A percentile compares a stretch with the other conserved stretches of the same genome.
Evolutionary conservation across 306 rosid genomes (phyloP).

Genomic region (Acacia melanoxylon): DNA sequence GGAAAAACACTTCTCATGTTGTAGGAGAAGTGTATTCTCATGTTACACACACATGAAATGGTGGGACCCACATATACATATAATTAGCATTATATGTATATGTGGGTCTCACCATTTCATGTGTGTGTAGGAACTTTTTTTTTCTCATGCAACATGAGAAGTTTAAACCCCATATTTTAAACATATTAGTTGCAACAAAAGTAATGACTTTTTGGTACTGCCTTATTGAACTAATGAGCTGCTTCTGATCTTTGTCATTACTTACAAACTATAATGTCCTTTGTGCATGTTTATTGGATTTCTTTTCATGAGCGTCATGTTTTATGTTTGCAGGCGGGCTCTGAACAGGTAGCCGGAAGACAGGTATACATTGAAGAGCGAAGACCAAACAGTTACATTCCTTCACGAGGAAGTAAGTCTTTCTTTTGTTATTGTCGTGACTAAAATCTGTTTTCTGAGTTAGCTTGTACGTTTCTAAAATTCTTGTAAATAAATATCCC

Average conservation of each 20-base stretch:
- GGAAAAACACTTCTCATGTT: too few species aligned
- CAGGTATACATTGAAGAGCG: conserved; percentile 93
- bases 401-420: conserved; percentile 77
- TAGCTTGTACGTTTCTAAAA: neutral
- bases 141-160: too few species aligned
- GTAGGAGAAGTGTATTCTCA: too few species aligned
- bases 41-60: too few species aligned
- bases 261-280: neutral
- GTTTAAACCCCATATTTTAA: too few species aligned
- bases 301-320: conserved; percentile 8
- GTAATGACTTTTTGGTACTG: neutral
- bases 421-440: neutral
- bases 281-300: neutral
- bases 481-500: neutral
- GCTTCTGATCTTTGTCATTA: neutral
- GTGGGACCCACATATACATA: too few species aligned
- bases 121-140: too few species aligned
- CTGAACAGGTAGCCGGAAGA: conserved; percentile 78
- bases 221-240: neutral
- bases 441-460: neutral
- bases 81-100: too few species aligned
- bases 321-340: conserved; percentile 57
- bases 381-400: conserved; percentile 85
- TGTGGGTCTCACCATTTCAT: too few species aligned
- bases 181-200: neutral